Conservation (phyloP, 2,329 filamentous ascomycete genomes). For the Leptodontidium sp. region DNA sequence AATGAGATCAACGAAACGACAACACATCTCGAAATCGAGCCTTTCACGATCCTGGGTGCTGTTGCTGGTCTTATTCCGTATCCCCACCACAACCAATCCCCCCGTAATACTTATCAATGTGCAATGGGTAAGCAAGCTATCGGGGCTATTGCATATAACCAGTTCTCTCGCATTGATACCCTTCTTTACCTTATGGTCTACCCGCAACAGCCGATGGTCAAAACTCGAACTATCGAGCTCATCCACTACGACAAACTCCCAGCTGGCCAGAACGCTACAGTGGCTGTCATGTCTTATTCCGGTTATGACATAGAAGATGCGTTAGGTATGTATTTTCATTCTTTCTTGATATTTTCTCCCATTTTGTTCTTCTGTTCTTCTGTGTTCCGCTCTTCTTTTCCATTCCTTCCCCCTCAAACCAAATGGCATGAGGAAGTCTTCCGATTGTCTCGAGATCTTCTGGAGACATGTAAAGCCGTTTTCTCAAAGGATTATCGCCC, state of each 20-base stretch:
- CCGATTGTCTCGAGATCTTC: background rate
- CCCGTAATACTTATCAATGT: conserved; percentile 98
- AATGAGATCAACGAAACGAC: conserved; percentile 82
- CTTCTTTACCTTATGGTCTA: conserved; percentile 97
- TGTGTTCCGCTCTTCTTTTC: too few species aligned
- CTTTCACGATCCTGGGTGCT: conserved; percentile 94
- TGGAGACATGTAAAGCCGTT: background rate
- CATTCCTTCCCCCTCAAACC: too few species aligned
- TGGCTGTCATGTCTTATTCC: conserved; percentile 99
- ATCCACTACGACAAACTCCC: conserved; percentile 98
- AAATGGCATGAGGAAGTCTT: too few species aligned
- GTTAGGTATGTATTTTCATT: background rate
- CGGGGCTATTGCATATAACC: conserved; percentile 96
- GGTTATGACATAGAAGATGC: conserved; percentile 99
- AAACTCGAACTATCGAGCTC: conserved; percentile 94
- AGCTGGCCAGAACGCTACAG: conserved; percentile 94
- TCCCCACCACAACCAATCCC: conserved; percentile 98
- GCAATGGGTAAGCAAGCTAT: conserved; percentile 99
- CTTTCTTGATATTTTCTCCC: too few species aligned
- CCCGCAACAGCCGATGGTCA: conserved; percentile 96
- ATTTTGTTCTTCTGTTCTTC: too few species aligned
- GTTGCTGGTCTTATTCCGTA: conserved; percentile 97
- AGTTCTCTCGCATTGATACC: conserved; percentile 96
- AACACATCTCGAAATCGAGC: conserved; percentile 97
- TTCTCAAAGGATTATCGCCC: too few species aligned